Percentiles rank a stretch among this genome's conserved stretches.
These are phyloP conservation scores for Beauveria caledonica DNA, from an alignment of 2,329 filamentous ascomycete species.

Conservation along the genomic window DNA sequence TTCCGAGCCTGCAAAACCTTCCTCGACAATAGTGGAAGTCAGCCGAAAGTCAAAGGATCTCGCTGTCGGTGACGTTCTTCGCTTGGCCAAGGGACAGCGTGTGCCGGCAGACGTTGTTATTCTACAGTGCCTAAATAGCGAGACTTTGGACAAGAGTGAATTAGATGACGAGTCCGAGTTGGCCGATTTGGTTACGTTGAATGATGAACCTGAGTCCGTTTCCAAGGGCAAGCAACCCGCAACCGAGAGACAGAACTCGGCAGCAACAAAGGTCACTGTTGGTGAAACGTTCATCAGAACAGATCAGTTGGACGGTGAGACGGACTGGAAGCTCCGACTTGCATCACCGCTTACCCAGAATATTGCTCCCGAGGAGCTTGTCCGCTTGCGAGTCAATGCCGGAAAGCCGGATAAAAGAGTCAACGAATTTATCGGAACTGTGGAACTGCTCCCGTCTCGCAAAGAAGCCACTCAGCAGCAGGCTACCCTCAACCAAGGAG, in stretches of 20 bases:
- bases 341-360: slow-evolving; percentile 79
- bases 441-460: slow-evolving; percentile 60
- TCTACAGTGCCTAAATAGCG: slow-evolving; percentile 66
- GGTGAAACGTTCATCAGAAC: slow-evolving; percentile 96
- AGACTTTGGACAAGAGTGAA: slow-evolving; percentile 32
- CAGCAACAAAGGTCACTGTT: slow-evolving; percentile 34
- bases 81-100: slow-evolving; percentile 83
- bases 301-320: slow-evolving; percentile 94
- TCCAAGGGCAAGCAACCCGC: slow-evolving; percentile 29
- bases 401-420: slow-evolving; percentile 90
- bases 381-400: slow-evolving; percentile 62
- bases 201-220: slow-evolving; percentile 24
- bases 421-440: slow-evolving; percentile 87
- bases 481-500: slow-evolving; percentile 24
- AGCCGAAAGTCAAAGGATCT: slow-evolving; percentile 79
- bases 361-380: slow-evolving; percentile 64
- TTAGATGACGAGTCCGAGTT: slow-evolving; percentile 23
- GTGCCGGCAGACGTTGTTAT: slow-evolving; percentile 93
- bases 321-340: slow-evolving; percentile 92
- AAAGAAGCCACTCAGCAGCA: slow-evolving; percentile 38
- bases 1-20: slow-evolving; percentile 37
- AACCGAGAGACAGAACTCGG: slow-evolving; percentile 18
- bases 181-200: slow-evolving; percentile 35
- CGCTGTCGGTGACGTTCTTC: slow-evolving; percentile 91
- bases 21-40: slow-evolving; percentile 53